Conservation (phyloP, 2,329 filamentous ascomycete genomes). For the Cladosporium sp. region DNA sequence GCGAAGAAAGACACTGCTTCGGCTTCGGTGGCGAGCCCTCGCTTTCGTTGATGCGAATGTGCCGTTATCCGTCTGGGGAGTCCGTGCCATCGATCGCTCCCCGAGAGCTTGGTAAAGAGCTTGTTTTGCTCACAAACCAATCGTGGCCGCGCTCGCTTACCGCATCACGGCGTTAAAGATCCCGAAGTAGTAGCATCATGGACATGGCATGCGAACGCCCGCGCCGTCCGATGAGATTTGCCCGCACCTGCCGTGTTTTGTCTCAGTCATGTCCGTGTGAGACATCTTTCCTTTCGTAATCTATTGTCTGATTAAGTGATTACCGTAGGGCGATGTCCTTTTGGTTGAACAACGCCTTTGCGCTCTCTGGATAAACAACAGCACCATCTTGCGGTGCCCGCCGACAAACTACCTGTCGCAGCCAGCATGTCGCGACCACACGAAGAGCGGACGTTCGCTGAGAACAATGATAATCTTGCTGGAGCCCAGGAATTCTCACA, state of each 20-base stretch:
- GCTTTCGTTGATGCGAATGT: too few relatives aligned
- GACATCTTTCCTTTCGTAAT: conserved; percentile 1
- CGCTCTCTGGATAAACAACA: conserved; percentile 2
- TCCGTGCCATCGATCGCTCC: too few relatives aligned
- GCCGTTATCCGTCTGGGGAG: too few relatives aligned
- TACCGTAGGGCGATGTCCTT: background rate
- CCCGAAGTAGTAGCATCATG: conserved; percentile 4
- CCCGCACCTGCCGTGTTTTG: conserved; percentile 5
- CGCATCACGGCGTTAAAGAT: background rate
- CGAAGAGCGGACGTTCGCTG: conserved; percentile 1
- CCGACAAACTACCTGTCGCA: background rate
- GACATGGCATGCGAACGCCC: background rate
- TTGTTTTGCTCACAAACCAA: background rate
- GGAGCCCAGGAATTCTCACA: conserved; percentile 17
- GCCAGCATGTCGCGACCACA: conserved; percentile 9
- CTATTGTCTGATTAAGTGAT: background rate
- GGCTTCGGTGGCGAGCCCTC: too few relatives aligned
- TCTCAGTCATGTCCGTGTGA: conserved; percentile 8
- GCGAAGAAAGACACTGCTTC: too few relatives aligned
- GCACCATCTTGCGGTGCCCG: background rate
- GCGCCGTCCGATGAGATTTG: background rate
- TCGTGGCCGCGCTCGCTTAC: background rate
- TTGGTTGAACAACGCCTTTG: background rate
- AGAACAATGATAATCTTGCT: conserved; percentile 11
- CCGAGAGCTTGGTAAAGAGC: conserved; percentile 3